Evolutionary conservation across 2,329 filamentous ascomycete genomes (phyloP), one percentile per base, ranked within the genome.

Genomic region (Stachybotrys chlorohalonatus): DNA sequence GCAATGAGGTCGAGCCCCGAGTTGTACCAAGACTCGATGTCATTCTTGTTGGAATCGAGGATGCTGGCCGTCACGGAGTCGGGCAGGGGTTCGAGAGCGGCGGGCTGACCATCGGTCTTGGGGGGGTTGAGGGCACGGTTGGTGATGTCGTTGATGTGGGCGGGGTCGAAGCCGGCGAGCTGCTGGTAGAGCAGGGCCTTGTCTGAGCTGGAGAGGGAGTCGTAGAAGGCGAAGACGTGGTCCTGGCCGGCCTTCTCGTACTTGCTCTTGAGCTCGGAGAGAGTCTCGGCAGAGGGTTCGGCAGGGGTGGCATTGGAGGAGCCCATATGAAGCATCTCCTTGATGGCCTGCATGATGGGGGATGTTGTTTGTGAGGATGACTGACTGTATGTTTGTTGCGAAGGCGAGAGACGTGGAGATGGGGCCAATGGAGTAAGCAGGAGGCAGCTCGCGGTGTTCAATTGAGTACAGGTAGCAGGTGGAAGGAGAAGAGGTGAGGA

Each of bases 1-100:
- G 84, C 77, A 56, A 95, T 81, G 46, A 93, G 87, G 68, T 90
- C 93, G 32, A 97, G 77, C 54, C 89, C 89, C 9, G 86, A 78
- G 58, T 87, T 76, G 72, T 96, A 94, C 92, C 93, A 99, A 70
- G 80, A 82, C 62, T 89, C 77, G 58, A 96, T 81, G 68, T 95
- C 86, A 56, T 84, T 82, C 52, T 85, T 71, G 64, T 88, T 83
- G 57, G 92, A 95, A 73, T 97, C 93, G 69, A 97, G 84, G 64
- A 96, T 90, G 56, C 91, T 96, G 52, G 92, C 94, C 51, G 85
- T 90, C 51, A 90, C 90, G 55, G 86, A 85, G 50, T 90, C 86
- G 59, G 94, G 94, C 30, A 99, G 84, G 53, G 93, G 93, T 73
- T 96, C 90, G 67, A 97, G 84, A 39, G 72, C 72, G 56, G 74